A percentile compares a stretch with the other conserved stretches of the same genome.
Conservation (phyloP, 768 basidiomycete species). For the Auriscalpium microsporum region DNA sequence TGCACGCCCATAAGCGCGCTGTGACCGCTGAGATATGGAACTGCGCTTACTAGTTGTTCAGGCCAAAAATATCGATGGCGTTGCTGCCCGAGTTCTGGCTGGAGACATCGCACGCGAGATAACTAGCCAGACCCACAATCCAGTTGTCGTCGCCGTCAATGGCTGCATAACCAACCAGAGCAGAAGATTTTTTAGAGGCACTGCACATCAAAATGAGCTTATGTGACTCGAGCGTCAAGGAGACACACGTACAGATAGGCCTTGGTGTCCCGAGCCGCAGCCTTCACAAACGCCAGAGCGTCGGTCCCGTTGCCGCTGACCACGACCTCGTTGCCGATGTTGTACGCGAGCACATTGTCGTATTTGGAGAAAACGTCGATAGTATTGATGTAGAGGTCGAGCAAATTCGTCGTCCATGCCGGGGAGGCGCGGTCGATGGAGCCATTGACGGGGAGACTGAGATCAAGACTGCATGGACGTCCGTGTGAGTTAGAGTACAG, state of each 20-base stretch:
- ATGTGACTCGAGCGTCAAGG: not conserved
- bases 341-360: constrained; percentile 83
- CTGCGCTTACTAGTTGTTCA: constrained; percentile 72
- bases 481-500: constrained; percentile 5
- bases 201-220: constrained; percentile 5
- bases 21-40: not conserved
- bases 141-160: constrained; percentile 65
- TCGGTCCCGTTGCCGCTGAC: constrained; percentile 43
- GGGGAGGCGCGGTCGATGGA: constrained; percentile 70
- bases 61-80: constrained; percentile 77
- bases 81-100: constrained; percentile 43
- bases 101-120: constrained; percentile 66
- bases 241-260: constrained; percentile 65
- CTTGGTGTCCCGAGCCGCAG: constrained; percentile 82
- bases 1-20: constrained; percentile 24
- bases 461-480: constrained; percentile 56
- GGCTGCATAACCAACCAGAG: constrained; percentile 78
- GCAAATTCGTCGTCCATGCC: constrained; percentile 73
- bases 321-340: constrained; percentile 83
- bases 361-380: constrained; percentile 78
- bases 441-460: constrained; percentile 78
- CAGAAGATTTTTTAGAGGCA: constrained; percentile 50
- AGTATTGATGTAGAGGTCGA: constrained; percentile 69
- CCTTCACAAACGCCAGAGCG: constrained; percentile 77
- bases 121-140: constrained; percentile 63